Conservation (phyloP, 1,284 basidiomycete genomes). For the Anthracocystis walkeri region DNA sequence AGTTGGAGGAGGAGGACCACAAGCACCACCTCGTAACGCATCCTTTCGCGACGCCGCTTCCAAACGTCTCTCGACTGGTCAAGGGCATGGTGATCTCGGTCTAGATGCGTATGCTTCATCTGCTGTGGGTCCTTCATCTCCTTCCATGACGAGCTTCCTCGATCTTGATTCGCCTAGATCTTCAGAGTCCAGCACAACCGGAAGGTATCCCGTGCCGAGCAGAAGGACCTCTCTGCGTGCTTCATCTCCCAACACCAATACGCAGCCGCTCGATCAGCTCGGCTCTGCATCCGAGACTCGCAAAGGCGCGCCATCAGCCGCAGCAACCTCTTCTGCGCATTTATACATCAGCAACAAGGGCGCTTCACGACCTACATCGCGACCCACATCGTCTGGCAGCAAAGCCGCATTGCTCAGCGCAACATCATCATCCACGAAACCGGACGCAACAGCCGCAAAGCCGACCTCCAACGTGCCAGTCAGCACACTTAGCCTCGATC, state of each 20-base stretch:
- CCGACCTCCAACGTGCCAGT: not conserved
- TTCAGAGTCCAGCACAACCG: conserved; percentile 26
- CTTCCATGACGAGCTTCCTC: conserved; percentile 45
- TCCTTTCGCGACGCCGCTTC: conserved; percentile 42
- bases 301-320: not conserved
- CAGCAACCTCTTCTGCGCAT: conserved; percentile 6
- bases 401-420: conserved; percentile 11
- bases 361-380: conserved; percentile 19
- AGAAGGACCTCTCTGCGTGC: conserved; percentile 38
- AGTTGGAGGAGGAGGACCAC: conserved; percentile 36
- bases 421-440: not conserved
- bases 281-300: conserved; percentile 1
- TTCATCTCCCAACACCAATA: conserved; percentile 19
- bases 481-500: conserved; percentile 31
- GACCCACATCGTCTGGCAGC: conserved; percentile 18
- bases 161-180: conserved; percentile 49
- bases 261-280: conserved; percentile 7
- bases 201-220: conserved; percentile 25
- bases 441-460: not conserved
- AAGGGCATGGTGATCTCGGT: conserved; percentile 42
- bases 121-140: conserved; percentile 22
- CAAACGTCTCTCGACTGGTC: conserved; percentile 25
- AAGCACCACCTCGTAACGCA: conserved; percentile 40
- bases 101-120: conserved; percentile 21
- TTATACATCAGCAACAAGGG: conserved; percentile 2